Base-by-base conservation (phyloP, 2,329 filamentous ascomycete species). In the Phoma herbarum region DNA sequence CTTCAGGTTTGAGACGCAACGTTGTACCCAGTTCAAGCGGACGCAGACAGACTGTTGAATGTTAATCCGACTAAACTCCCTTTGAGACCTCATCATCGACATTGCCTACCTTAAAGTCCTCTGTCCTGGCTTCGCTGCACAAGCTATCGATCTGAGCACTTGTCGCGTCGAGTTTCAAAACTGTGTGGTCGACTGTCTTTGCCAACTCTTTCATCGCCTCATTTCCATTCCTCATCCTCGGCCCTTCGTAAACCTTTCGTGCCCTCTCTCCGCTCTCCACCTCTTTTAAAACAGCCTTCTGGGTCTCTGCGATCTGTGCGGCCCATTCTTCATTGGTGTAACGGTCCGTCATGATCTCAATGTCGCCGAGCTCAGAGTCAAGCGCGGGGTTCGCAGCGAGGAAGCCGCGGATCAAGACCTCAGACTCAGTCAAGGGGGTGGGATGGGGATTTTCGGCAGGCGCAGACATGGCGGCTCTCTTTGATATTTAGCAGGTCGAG, bases 21-120 rank as follows among this genome's bases (percentile, higher is more conserved):
- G 81, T 23, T 77, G 64, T n/a, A 88, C 85, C 70, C 80, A 81
- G 33, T 80, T 77, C 1, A 82, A 75, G 8, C 85, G 82, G 2
- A 88, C 84, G 68, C 86, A 88, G 54, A 88, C 86, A 10, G 84
- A 80, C 79, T 67, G 76, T 68, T 45, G 77, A 78, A 23, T 70
- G 62, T 79, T 62, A 66, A 55, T 53, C 26, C 10, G 23, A 25
- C 4, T 11, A 11, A 20, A 20, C 16, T n/a, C 35, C 1, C 5
- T 10, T 39, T 39, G n/a, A 39, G 11, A 39, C 4, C n/a, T 20
- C 5, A 37, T 10, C 2, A 20, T 6, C 20, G n/a, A 41, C 2
- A 2, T 41, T 2, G 28, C 73, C 25, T 70, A 81, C 80, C 66
- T 79, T 81, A 63, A 84, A 84, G 3, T 66, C 69, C 46, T 80